Conservation (phyloP, 2,329 filamentous ascomycete genomes). For the Cytospora paraplurivora region DNA sequence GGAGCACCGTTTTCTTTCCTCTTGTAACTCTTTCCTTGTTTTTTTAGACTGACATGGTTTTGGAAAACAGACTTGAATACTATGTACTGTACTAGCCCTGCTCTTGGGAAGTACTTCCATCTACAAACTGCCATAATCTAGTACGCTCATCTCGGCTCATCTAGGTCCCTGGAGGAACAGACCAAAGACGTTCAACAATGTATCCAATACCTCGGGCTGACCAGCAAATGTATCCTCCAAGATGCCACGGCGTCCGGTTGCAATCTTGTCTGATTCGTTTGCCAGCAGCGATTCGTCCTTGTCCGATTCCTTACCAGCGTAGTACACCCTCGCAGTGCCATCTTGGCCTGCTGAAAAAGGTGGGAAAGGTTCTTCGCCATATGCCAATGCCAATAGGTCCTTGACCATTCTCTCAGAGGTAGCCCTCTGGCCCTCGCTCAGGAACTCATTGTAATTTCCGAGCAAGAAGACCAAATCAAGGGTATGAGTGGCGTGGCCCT, state of each 20-base stretch:
- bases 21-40: no score
- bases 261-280: constrained; percentile 2
- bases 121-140: no score
- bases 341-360: constrained; percentile 3
- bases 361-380: constrained; percentile 36
- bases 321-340: constrained; percentile 20
- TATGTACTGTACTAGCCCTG: no score
- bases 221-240: constrained; percentile 21
- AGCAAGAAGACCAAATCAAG: constrained; percentile 48
- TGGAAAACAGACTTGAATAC: no score
- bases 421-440: constrained; percentile 38
- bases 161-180: constrained; percentile 25
- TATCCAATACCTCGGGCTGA: constrained; percentile 22
- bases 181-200: constrained; percentile 22
- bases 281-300: constrained; percentile 16
- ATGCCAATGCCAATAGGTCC: constrained; percentile 43
- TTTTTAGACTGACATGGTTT: no score
- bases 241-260: constrained; percentile 16
- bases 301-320: constrained; percentile 18
- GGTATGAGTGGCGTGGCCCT: constrained; percentile 46
- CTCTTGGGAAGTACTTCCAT: not conserved
- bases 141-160: not conserved
- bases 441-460: constrained; percentile 47
- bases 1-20: no score
- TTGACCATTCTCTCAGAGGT: constrained; percentile 40